Base-by-base conservation (phyloP, 2,329 filamentous ascomycete genomes). In the Fusarium cicatricum region DNA sequence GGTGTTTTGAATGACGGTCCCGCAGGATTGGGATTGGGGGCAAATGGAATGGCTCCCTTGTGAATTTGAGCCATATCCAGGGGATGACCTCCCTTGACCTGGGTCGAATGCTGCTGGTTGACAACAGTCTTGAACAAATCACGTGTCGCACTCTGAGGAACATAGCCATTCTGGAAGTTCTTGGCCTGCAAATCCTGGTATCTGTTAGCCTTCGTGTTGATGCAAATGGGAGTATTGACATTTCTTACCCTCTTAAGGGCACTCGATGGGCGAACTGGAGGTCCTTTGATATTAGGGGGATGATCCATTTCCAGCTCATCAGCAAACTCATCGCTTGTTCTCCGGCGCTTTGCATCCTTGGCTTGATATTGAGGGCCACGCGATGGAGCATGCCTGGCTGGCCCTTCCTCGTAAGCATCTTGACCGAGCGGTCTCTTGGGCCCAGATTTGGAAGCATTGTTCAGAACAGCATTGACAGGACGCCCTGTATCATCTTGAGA, bases 21-120 rank as follows among this genome's bases (percentile, higher is more conserved):
- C 26, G 79, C 77, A 9, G 82, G 78, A 64, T 84, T 88, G 9
- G 83, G 78, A 55, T 85, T 86, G 16, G 93, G 85, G 7, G 92
- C 92, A 70, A 97, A 97, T 3, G 92, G 90, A 65, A 97, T 97
- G 23, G 90, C 87, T n/a, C 87, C 90, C 75, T 90, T 96, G 8
- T 91, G 90, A 55, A 94, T 88, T 70, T 94, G 90, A n/a, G 89
- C 85, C 85, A 94, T 92, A 65, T 95, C 91, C 69, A 92, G 79
- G 2, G 90, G 90, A 67, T 92, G 88, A 1, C 79, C 82, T 3
- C 83, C 77, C 72, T 89, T 88, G 45, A 78, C 75, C 32, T 90
- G 85, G 62, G 83, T 81, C 66, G 85, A 83, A 62, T 91, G 88
- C 67, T 92, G 90, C 16, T 82, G 80, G 12, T 85, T 87, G 43